These are phyloP conservation scores for Kondoa malvinella DNA, from an alignment of 768 basidiomycete genomes.

Conservation along the genomic window DNA sequence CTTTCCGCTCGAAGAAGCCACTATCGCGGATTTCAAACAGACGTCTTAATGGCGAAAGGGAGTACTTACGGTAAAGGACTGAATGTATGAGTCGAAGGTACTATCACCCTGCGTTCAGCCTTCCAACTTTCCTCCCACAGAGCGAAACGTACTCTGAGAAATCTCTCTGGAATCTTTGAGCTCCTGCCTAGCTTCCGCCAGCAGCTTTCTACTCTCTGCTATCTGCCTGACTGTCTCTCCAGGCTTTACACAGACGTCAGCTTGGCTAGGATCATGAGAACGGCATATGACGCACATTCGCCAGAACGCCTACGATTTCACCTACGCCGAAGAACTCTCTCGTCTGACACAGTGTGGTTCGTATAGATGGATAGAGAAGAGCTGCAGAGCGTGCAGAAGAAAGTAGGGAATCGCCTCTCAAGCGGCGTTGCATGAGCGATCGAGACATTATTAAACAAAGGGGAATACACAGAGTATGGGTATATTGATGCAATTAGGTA, in stretches of 20 bases:
- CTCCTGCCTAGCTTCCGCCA: constrained; percentile 63
- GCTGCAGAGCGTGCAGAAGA: neutral
- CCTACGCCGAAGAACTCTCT: neutral
- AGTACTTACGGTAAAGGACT: constrained; percentile 59
- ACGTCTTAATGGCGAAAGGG: too few species aligned
- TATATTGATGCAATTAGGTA: too few species aligned
- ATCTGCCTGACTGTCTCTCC: constrained; percentile 61
- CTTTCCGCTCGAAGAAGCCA: constrained; percentile 51
- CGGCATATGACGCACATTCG: neutral
- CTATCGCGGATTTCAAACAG: too few species aligned
- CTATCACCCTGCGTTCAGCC: constrained; percentile 2
- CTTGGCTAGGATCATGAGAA: neutral
- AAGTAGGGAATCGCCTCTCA: neutral
- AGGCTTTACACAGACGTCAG: constrained; percentile 38
- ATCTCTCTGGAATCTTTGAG: constrained; percentile 52
- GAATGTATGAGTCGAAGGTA: constrained; percentile 59
- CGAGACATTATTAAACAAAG: neutral
- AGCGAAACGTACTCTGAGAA: constrained; percentile 34
- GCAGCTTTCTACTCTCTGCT: constrained; percentile 54
- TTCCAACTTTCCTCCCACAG: too few species aligned
- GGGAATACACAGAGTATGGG: neutral
- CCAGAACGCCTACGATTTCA: neutral
- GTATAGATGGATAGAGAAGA: neutral
- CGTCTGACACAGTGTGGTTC: neutral
- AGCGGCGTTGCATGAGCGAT: neutral